These are phyloP conservation scores for Acacia crassicarpa DNA, from an alignment of 306 rosid species.

Conservation along the genomic window DNA sequence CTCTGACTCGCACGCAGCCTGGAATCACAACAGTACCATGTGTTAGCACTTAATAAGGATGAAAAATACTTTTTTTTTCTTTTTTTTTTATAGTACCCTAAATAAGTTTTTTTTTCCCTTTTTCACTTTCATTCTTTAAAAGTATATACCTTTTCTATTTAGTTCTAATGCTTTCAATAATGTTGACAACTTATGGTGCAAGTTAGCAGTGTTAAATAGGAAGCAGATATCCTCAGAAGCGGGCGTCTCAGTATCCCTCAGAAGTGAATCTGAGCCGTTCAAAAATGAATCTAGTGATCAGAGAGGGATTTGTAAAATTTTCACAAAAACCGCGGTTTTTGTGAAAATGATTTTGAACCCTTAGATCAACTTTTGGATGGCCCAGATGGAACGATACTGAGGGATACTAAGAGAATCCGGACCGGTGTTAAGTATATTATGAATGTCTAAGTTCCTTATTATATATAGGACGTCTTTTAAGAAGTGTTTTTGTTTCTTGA, in stretches of 20 bases:
- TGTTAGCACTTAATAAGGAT: background rate
- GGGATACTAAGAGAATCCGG: too few species aligned
- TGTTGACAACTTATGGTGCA: background rate
- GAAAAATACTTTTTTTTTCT: background rate
- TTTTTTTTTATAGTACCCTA: background rate
- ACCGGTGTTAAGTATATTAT: background rate
- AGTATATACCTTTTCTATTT: background rate
- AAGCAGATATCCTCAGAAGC: too few species aligned
- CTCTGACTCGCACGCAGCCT: conserved; percentile 55
- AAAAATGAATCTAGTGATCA: too few species aligned
- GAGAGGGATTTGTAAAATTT: too few species aligned
- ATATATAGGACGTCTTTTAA: too few species aligned
- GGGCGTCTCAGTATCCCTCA: too few species aligned
- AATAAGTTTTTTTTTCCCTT: background rate
- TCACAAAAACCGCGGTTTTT: too few species aligned
- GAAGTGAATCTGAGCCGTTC: too few species aligned
- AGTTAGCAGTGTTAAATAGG: background rate
- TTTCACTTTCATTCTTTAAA: background rate
- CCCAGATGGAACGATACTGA: too few species aligned
- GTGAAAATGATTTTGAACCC: too few species aligned
- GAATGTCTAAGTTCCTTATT: background rate
- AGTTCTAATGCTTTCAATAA: background rate
- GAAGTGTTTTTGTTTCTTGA: too few species aligned
- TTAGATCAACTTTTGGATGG: too few species aligned
- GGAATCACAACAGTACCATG: conserved; percentile 29